phyloP scores from a whole-genome alignment of 352 stramenopile genomes.

The Pythium periplocum region DNA sequence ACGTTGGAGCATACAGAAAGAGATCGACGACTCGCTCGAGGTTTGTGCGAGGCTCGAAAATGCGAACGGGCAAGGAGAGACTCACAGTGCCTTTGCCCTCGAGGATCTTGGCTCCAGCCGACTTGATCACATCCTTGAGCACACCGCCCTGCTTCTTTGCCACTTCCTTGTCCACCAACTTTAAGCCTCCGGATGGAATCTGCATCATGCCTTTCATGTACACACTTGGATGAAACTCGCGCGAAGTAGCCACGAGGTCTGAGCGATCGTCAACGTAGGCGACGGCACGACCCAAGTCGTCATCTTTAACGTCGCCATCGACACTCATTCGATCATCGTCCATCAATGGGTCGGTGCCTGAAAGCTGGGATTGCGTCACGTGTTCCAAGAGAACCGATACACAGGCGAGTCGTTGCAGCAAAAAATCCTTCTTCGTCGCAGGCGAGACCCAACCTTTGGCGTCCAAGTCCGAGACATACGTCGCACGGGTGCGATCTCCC shows the following conservation, averaged over 20 bases:
- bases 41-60: slow-evolving; percentile 82
- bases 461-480: slow-evolving; percentile 73
- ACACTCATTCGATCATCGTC: slow-evolving; percentile 29
- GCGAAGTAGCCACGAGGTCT: slow-evolving; percentile 8
- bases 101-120: slow-evolving; percentile 29
- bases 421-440: slow-evolving; percentile 39
- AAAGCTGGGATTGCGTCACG: slow-evolving; percentile 54
- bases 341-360: slow-evolving; percentile 30
- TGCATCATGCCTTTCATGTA: slow-evolving; percentile 83
- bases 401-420: slow-evolving; percentile 54
- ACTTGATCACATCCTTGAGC: slow-evolving; percentile 84
- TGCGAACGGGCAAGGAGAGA: slow-evolving; percentile 79
- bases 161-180: slow-evolving; percentile 81
- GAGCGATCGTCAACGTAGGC: slow-evolving; percentile 22
- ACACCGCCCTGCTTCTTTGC: slow-evolving; percentile 83
- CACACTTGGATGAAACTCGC: slow-evolving; percentile 63
- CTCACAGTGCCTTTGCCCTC: slow-evolving; percentile 47
- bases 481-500: slow-evolving; percentile 47
- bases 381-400: slow-evolving; percentile 60
- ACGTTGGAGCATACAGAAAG: slow-evolving; percentile 78
- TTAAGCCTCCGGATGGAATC: slow-evolving; percentile 63
- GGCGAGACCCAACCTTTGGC: slow-evolving; percentile 43
- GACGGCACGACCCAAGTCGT: slow-evolving; percentile 27
- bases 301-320: slow-evolving; percentile 28
- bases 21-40: slow-evolving; percentile 75